Evolutionary conservation across 768 basidiomycete species (phyloP).

Genomic region (Austroboletus eburneus): DNA sequence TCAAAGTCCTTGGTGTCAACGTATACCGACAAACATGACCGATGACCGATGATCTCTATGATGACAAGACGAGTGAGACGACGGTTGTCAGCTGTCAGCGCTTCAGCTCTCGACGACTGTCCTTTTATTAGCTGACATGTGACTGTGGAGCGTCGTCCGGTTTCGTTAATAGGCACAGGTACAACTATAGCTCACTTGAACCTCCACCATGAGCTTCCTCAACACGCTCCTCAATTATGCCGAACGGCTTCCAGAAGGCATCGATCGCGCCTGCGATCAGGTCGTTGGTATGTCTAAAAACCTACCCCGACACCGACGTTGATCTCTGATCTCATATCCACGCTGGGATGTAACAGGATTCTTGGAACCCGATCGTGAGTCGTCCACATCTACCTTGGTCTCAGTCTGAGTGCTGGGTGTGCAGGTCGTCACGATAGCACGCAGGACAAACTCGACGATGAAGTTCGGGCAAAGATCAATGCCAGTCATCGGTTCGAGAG

Average conservation of each 20-base stretch:
- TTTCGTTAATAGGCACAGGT: no score
- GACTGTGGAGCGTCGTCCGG: no score
- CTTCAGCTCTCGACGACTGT: no score
- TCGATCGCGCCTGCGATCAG: constrained; percentile 34
- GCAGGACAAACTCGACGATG: constrained; percentile 66
- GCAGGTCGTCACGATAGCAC: constrained; percentile 70
- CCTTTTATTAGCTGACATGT: no score
- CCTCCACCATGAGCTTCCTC: constrained; percentile 38
- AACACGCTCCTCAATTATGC: constrained; percentile 35
- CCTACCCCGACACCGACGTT: neutral
- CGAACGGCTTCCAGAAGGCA: constrained; percentile 35
- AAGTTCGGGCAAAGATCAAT: constrained; percentile 70
- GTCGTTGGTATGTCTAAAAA: constrained; percentile 29
- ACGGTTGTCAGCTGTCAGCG: no score
- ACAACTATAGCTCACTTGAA: neutral
- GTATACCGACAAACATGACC: no score
- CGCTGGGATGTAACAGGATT: constrained; percentile 23
- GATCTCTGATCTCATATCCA: neutral
- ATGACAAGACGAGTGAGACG: no score
- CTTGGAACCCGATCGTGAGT: constrained; percentile 33
- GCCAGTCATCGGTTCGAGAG: constrained; percentile 77
- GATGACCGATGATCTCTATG: no score
- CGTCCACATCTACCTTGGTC: no score
- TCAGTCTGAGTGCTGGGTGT: no score
- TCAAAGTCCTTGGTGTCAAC: no score